Evolutionary conservation across 2,329 filamentous ascomycete species (phyloP).

Genomic region (Boeremia lycopersici): DNA sequence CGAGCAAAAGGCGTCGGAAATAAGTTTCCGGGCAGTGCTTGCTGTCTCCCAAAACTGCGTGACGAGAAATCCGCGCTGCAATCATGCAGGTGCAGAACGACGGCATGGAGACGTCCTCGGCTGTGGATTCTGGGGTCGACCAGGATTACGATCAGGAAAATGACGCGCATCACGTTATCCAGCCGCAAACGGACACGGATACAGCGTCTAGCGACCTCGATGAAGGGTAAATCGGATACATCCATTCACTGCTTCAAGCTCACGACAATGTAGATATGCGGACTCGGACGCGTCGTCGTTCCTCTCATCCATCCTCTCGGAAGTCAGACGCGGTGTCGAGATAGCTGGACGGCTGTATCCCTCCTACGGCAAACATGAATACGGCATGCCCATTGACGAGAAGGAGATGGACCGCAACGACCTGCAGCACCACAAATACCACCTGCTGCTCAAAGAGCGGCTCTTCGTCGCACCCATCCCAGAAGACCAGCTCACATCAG

Average conservation of each 20-base stretch:
- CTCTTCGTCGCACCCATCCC: constrained; percentile 25
- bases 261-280: constrained; percentile 21
- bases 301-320: constrained; percentile 29
- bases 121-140: constrained; percentile 25
- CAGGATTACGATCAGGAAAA: constrained; percentile 29
- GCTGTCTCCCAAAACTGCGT: not conserved
- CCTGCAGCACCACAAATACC: constrained; percentile 34
- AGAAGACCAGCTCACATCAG: constrained; percentile 15
- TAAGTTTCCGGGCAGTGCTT: not conserved
- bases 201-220: constrained; percentile 23
- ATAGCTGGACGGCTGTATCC: constrained; percentile 29
- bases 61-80: not conserved
- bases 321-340: constrained; percentile 28
- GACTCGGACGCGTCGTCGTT: constrained; percentile 30
- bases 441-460: constrained; percentile 22
- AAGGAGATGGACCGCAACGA: constrained; percentile 32
- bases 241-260: not conserved
- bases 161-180: constrained; percentile 21
- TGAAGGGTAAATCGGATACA: constrained; percentile 23
- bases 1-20: not conserved
- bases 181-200: constrained; percentile 25
- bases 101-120: not conserved
- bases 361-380: constrained; percentile 28
- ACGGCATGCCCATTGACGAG: constrained; percentile 37
- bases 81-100: not conserved